Evolutionary conservation across 176 grass and related monocot genomes (phyloP), one percentile per base, ranked within the genome.

Genomic region (Oryza punctata): DNA sequence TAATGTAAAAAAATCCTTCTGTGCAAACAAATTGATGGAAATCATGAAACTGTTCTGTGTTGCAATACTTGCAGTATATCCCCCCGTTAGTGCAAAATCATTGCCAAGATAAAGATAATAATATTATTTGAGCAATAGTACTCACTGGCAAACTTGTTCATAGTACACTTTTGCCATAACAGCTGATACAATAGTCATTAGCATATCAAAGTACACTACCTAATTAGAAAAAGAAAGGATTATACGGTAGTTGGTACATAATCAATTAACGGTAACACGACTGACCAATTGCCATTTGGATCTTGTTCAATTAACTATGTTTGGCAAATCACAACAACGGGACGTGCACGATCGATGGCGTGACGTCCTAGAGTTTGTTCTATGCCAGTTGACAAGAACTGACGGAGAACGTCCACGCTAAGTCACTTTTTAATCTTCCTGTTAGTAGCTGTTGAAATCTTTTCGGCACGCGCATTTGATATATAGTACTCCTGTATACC

Each of bases 321-420:
- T 10, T 1, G 68, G 32, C 24, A 70, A 10, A 44, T 12, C 33
- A 21, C 1, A 37, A n/a, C 37, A 15, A 24, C 50, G 59, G n/a
- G 10, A 30, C 68, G 43, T 44, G n/a, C 60, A 7, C 26, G 12
- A 57, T 25, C 28, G 23, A 65, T 86, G 84, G 45, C 77, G 38
- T 86, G 85, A 69, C 72, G 26, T 4, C 47, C 35, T 87, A 24
- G 35, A 21, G 28, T 12, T 57, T 19, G 47, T 16, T 29, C 11
- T 28, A 29, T 74, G 12, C 61, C 66, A 38, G 46, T 29, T 80
- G 11, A 27, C 15, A 77, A 63, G 21, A 77, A 63, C 9, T 1
- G 21, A 25, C 8, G 13, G 64, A 26, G 40, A 37, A 65, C 81
- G 49, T 79, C 60, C 35, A 88, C 69, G 45, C 75, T 4, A 74